phyloP scores from a whole-genome alignment of 805 yeast genomes.

The Wickerhamomyces queroliae region DNA sequence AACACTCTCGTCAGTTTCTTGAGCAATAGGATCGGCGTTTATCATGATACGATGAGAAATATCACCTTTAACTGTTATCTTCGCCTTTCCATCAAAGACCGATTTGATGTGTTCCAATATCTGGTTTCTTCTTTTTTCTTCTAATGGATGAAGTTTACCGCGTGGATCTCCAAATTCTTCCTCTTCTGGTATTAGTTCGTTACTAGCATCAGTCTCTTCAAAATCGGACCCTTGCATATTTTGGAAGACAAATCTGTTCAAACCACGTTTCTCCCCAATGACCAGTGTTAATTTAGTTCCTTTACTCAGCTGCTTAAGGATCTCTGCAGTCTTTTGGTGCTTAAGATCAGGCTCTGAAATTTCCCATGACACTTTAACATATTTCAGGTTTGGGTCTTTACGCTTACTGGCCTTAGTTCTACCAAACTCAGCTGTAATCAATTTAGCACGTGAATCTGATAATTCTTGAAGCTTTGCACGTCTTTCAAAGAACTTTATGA shows the following conservation, averaged over 20 bases:
- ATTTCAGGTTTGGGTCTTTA: slow-evolving; percentile 33
- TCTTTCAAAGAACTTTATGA: slow-evolving; percentile 11
- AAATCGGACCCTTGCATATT: no score
- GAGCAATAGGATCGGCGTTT: slow-evolving; percentile 17
- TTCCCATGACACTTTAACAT: slow-evolving; percentile 49
- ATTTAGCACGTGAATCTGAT: slow-evolving; percentile 16
- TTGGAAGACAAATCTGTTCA: slow-evolving; percentile 1
- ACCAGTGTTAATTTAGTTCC: slow-evolving; percentile 35
- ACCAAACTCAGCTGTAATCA: slow-evolving; percentile 17
- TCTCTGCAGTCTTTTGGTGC: slow-evolving; percentile 49
- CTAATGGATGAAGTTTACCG: slow-evolving; percentile 24
- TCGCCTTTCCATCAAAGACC: slow-evolving; percentile 21
- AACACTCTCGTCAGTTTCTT: slow-evolving; percentile 9
- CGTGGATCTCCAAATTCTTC: slow-evolving; percentile 6
- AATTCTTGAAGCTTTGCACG: slow-evolving; percentile 23
- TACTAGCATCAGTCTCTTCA: slow-evolving; percentile 6
- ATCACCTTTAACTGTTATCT: slow-evolving; percentile 24
- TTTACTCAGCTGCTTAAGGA: slow-evolving; percentile 36
- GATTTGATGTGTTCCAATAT: slow-evolving; percentile 24
- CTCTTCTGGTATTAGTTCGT: slow-evolving; percentile 11
- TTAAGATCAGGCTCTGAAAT: slow-evolving; percentile 46
- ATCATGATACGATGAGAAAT: slow-evolving; percentile 23
- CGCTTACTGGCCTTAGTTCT: slow-evolving; percentile 18
- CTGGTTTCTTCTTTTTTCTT: slow-evolving; percentile 26
- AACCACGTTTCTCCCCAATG: slow-evolving; percentile 32